Conservation (phyloP, 805 yeast species). For the Blastobotrys mokoenaii region DNA sequence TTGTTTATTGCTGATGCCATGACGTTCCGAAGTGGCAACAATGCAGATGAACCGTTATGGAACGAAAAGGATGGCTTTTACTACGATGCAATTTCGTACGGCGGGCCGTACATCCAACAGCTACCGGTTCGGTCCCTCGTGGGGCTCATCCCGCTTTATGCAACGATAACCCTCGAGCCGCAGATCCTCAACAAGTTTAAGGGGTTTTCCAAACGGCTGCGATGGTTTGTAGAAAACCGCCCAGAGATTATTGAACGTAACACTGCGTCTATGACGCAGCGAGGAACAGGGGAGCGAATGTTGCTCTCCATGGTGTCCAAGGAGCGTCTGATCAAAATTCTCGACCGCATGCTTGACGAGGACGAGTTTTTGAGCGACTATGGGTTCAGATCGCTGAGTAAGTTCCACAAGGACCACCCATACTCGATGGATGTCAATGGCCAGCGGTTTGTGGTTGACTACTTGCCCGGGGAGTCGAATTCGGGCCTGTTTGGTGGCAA, state of each 20-base stretch:
- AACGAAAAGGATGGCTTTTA: constrained; percentile 82
- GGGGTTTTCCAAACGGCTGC: constrained; percentile 69
- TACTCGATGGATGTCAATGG: constrained; percentile 80
- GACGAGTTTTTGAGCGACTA: constrained; percentile 74
- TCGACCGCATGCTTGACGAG: constrained; percentile 77
- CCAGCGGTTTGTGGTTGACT: constrained; percentile 56
- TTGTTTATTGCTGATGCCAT: constrained; percentile 87
- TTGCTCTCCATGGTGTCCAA: constrained; percentile 71
- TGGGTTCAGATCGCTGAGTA: constrained; percentile 84
- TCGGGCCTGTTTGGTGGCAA: constrained; percentile 95
- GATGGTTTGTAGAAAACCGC: constrained; percentile 74
- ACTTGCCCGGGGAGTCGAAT: constrained; percentile 83
- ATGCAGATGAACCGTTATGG: constrained; percentile 66
- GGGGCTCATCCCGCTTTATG: constrained; percentile 86
- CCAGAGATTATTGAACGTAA: constrained; percentile 66
- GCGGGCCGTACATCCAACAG: constrained; percentile 51
- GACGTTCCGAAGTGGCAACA: constrained; percentile 52
- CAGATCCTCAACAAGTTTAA: constrained; percentile 71
- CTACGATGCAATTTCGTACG: constrained; percentile 86
- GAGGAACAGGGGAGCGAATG: constrained; percentile 78
- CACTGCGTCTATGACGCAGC: constrained; percentile 69
- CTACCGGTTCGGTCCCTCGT: constrained; percentile 84
- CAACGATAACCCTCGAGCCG: constrained; percentile 81
- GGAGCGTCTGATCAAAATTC: constrained; percentile 67
- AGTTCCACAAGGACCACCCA: constrained; percentile 77